Conservation (phyloP, 2,329 filamentous ascomycete genomes). For the Sporothrix schenckii region DNA sequence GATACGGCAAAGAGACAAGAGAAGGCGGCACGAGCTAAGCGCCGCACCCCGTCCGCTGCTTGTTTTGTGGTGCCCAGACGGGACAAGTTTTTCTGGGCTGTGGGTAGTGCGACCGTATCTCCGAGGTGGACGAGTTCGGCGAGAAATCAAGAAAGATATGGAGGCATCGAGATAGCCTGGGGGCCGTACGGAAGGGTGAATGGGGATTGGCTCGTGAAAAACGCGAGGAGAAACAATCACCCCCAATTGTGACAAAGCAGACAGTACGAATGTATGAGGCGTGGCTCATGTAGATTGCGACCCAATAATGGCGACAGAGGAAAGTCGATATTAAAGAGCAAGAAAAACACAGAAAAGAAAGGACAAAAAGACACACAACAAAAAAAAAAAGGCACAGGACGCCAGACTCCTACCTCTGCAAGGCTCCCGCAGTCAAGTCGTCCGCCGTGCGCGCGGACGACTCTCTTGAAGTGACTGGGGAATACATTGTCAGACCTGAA, state of each 20-base stretch:
- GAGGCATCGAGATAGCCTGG: neutral
- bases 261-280: neutral
- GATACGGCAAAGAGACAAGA: neutral
- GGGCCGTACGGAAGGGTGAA: neutral
- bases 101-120: too few species aligned
- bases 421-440: neutral
- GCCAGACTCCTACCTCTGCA: too few species aligned
- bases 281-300: neutral
- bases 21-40: neutral
- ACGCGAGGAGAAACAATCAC: neutral
- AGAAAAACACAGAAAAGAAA: too few species aligned
- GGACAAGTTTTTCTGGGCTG: too few species aligned
- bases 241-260: slow-evolving; percentile 12
- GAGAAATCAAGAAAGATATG: too few species aligned
- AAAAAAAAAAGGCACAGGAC: too few species aligned
- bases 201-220: neutral
- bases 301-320: neutral
- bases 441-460: neutral
- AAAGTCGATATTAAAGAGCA: too few species aligned
- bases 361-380: too few species aligned
- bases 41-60: neutral
- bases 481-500: neutral
- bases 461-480: too few species aligned
- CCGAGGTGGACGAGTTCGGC: slow-evolving; percentile 4
- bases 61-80: neutral